Base-by-base conservation (phyloP, 441 rosid species). In the Mallotus japonicus region DNA sequence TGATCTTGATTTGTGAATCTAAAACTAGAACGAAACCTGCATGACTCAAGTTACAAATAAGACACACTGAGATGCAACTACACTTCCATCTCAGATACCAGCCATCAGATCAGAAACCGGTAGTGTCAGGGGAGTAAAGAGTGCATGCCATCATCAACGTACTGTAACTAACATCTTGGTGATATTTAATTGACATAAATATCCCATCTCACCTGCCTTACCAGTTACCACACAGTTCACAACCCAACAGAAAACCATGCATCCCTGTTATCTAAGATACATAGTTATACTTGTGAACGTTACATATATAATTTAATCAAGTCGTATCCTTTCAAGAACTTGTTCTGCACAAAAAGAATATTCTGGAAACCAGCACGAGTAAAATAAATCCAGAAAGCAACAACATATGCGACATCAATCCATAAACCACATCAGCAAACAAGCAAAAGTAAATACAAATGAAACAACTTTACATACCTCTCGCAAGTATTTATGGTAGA, bases 401-500 rank as follows among this genome's bases (percentile, higher is more conserved):
- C 15, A 37, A 62, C 7, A 58, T 37, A 62, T 44, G 44, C 19
- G 63, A 28, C 12, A 19, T 46, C 59, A 42, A 58, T 53, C 56
- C 65, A 63, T 64, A 22, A 44, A 34, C 40, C n/a, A 80, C 11
- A 32, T 60, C 42, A 28, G 2, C 24, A 42, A 28, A 55, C 47
- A 71, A 34, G 70, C 34, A 70, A 69, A 67, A 34, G 42, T 55
- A 71, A 69, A 22, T 65, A 66, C 40, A 32, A 22, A 59, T 53
- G 40, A 67, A 59, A 74, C 34, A 58, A 28, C 46, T 37, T 50
- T 12, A 28, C 88, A 60, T 92, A 95, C 99, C 97, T 81, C 58
- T 77, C 83, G 82, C 81, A 91, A 78, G 83, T 87, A 92, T 72
- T 82, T 84, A 46, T 78, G 78, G 82, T 90, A 91, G 49, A 82